Base-by-base conservation (phyloP, 2,329 filamentous ascomycete genomes). In the Aspergillus japonicus region DNA sequence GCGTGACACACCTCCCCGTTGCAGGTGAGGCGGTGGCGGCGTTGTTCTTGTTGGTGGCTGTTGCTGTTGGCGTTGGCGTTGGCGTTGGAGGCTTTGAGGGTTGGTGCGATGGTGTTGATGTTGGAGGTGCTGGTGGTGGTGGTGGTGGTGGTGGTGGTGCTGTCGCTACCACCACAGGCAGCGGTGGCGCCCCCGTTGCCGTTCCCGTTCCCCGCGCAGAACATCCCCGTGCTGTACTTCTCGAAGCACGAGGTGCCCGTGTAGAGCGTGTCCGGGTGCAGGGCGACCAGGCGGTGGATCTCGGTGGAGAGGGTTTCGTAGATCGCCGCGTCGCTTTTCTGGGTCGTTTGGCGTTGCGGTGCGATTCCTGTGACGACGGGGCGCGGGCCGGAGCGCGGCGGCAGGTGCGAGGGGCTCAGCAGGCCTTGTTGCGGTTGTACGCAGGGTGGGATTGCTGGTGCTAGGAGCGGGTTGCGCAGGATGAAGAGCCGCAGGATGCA, bases 1-100 rank as follows among this genome's bases (percentile, higher is more conserved):
- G 91, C 85, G 73, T 96, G 92, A 68, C 86, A 89, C 48, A 96
- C 84, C 76, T 96, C 92, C n/a, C 91, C 91, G 66, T 88, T 85
- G 59, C 70, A 73, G 53, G 70, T 73, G 44, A 62, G 58, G 19
- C 64, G 69, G 42, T 56, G 57, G 16, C 23, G 48, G 33, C 33
- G 42, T 50, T 59, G 54, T 48, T 54, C 56, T 29, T 54, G 14
- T 33, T 31, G 47, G 47, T 35, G 14, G 39, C 39, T 44, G n/a
- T 44, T 16, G 39, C 5, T 42, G 39, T 44, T 16, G 39, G 3
- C 19, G 39, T 19, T 6, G 16, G 2, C 14, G 33, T 12, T 44
- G n/a, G 39, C 5, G 19, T 44, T 44, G n/a, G 39, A 7, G 19
- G 5, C 14, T 44, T 44, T 44, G 29, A 19, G 16, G 23, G 49